Conservation (phyloP, 306 rosid genomes). For the Trifolium repens region DNA sequence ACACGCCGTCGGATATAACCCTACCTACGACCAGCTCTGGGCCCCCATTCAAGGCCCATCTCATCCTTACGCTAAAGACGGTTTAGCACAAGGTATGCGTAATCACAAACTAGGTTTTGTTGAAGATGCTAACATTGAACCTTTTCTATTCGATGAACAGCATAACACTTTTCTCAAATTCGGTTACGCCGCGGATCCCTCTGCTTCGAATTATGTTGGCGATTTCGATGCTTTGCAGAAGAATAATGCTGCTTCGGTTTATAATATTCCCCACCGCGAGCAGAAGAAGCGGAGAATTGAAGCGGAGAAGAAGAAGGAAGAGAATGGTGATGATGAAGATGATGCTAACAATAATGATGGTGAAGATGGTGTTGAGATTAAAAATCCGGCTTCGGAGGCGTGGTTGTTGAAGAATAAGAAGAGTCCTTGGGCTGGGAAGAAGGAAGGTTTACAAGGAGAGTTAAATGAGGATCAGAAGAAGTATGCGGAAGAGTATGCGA, state of each 20-base stretch:
- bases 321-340: constrained; percentile 13
- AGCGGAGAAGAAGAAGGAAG: constrained; percentile 44
- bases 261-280: constrained; percentile 77
- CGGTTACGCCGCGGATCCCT: constrained; percentile 92
- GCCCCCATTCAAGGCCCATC: constrained; percentile 91
- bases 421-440: constrained; percentile 98
- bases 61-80: constrained; percentile 93
- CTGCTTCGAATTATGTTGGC: constrained; percentile 82
- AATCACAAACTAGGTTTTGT: constrained; percentile 96
- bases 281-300: constrained; percentile 75
- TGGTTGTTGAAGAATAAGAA: constrained; percentile 88
- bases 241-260: constrained; percentile 76
- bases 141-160: constrained; percentile 90
- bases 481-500: constrained; percentile 86
- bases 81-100: constrained; percentile 92
- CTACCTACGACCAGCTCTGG: constrained; percentile 92
- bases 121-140: constrained; percentile 82
- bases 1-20: constrained; percentile 75
- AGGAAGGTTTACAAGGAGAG: constrained; percentile 75
- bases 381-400: constrained; percentile 72
- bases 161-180: constrained; percentile 88
- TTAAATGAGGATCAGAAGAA: constrained; percentile 90
- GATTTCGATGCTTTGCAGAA: constrained; percentile 65
- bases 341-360: not conserved
- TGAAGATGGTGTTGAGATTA: constrained; percentile 49